A percentile compares a stretch with the other conserved stretches of the same genome.
Evolutionary conservation across 2,329 filamentous ascomycete species (phyloP).

Genomic region (Pseudogymnoascus sp.): DNA sequence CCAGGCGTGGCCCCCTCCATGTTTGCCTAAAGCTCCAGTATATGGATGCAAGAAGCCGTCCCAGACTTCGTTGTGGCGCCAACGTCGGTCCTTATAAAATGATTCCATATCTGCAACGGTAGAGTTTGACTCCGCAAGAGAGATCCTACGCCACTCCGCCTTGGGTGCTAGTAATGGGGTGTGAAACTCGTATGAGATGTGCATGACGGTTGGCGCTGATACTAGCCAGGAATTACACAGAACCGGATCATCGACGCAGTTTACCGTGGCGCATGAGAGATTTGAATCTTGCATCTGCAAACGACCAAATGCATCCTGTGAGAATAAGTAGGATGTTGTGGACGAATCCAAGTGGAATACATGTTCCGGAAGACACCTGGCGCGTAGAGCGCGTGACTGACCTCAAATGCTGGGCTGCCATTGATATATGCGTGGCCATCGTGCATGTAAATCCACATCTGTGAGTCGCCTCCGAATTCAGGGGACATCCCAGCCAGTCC

Average conservation of each 20-base stretch:
- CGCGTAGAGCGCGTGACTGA: background rate
- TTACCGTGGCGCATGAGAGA: background rate
- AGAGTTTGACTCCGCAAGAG: background rate
- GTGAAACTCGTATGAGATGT: background rate
- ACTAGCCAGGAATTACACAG: background rate
- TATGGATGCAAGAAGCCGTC: background rate
- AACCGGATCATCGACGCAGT: background rate
- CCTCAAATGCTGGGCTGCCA: background rate
- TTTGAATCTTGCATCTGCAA: background rate
- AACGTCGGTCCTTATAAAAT: background rate
- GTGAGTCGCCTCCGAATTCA: background rate
- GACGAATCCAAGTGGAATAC: background rate
- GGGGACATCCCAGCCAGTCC: background rate
- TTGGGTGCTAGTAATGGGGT: background rate
- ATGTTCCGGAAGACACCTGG: background rate
- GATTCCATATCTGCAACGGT: background rate
- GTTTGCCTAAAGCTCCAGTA: background rate
- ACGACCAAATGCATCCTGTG: background rate
- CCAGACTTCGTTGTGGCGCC: background rate
- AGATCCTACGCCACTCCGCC: background rate
- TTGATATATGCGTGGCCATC: background rate
- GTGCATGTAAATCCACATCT: background rate
- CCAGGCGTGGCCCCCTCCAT: background rate
- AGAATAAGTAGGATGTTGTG: background rate
- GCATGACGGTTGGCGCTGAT: background rate